Conservation (phyloP, 768 basidiomycete genomes). For the Calocybe cyanea region DNA sequence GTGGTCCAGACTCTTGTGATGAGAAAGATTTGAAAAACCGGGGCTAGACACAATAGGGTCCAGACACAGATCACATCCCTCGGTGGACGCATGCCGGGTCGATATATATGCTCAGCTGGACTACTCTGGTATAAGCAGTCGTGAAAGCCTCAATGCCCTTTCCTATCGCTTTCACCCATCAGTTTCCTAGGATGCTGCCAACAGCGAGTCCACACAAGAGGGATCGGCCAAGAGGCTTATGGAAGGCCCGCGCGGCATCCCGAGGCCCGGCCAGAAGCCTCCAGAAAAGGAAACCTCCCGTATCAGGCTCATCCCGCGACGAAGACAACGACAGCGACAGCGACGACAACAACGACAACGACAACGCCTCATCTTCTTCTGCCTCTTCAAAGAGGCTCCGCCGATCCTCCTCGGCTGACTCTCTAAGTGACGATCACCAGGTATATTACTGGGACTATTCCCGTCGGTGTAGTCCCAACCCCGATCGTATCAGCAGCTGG, state of each 20-base stretch:
- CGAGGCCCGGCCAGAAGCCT: conserved; percentile 19
- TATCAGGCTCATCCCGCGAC: conserved; percentile 11
- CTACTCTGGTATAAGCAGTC: conserved; percentile 10
- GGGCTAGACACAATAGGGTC: conserved; percentile 16
- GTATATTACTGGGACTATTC: conserved; percentile 33
- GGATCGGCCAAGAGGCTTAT: conserved; percentile 37
- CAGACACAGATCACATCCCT: conserved; percentile 11
- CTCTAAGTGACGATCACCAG: conserved; percentile 18
- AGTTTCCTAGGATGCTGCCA: conserved; percentile 15
- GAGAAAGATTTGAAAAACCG: conserved; percentile 7
- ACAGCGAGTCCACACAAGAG: conserved; percentile 19
- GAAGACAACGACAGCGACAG: conserved; percentile 22
- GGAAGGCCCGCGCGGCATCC: conserved; percentile 40
- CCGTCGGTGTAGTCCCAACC: conserved; percentile 20
- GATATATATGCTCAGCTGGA: conserved; percentile 20
- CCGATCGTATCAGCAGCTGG: conserved; percentile 27
- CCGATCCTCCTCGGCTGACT: conserved; percentile 12
- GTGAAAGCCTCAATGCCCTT: conserved; percentile 23
- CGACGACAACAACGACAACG: conserved; percentile 23
- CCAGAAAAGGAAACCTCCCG: conserved; percentile 19
- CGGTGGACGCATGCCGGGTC: conserved; percentile 13
- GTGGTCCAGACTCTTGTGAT: conserved; percentile 11
- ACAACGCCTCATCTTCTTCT: conserved; percentile 12
- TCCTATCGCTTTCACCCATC: conserved; percentile 21
- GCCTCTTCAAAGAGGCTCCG: conserved; percentile 10